Evolutionary conservation across 1,284 basidiomycete species (phyloP), one percentile per base, ranked within the genome.

Genomic region (Thelephora terrestris): DNA sequence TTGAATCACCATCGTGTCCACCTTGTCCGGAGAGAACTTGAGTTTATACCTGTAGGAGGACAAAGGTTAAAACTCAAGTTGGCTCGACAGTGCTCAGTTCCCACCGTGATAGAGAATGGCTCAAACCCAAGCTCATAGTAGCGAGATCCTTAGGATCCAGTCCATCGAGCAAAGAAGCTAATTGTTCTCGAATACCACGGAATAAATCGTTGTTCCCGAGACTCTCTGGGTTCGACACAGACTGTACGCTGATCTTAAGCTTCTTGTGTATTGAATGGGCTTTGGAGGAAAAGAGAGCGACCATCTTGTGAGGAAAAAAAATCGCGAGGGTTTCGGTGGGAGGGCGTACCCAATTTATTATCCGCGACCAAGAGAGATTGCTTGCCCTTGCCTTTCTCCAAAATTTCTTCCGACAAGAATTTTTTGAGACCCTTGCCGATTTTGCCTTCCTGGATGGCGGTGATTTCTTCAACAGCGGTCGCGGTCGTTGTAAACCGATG

Each of bases 1-100:
- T 69, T 99, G 96, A 29, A 99, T 89, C 52, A 99, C 88, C 96
- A 99, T 99, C 20, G 93, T 97, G 66, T 99, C 95, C 45, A 99
- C 94, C 71, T 98, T 98, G 74, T 99, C 95, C 5, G 95, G 94
- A 17, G 93, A 98, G 70, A 99, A 99, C 71, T 99, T 98, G 62
- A 99, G 79, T 76, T 99, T 99, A 75, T 95, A 99, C 53, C 94
- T 93, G 55, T 9, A 46, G n/a, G 32, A n/a, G 39, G 16, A 45
- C 16, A 18, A 3, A 9, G 12, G 9, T 47, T 17, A 47, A 50
- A 17, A 39, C 24, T n/a, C 20, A 20, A 9, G 20, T 43, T 35
- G 44, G 32, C 23, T 45, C 5, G 20, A 43, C 23, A 20, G 20
- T 24, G 21, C 10, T 10, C 5, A 45, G 4, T 5, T 50, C 61